Evolutionary conservation across 1,284 basidiomycete genomes (phyloP), one percentile per base, ranked within the genome.

Genomic region (Amylostereum areolatum): DNA sequence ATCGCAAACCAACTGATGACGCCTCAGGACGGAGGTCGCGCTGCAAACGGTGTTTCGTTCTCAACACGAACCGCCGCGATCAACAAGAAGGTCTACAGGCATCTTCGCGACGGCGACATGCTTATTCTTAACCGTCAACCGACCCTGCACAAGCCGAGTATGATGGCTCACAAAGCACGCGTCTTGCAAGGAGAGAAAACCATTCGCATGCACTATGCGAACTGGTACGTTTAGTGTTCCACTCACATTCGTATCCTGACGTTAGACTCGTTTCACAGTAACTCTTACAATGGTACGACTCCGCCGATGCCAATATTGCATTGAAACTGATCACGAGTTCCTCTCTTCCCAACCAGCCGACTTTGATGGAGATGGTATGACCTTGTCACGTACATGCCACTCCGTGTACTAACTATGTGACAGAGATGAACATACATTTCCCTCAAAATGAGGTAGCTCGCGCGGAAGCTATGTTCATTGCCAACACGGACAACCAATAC

Each of bases 351-450:
- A 44, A 50, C 46, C 53, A 91, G 97, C 97, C 65, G 97, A 99
- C 71, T 99, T 99, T 65, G 97, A 99, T 65, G 97, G 97, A 60
- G 97, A 99, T 72, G 92, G 89, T 88, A 37, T 47, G 39, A 44
- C 52, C 28, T 46, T 46, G 30, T 25, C 32, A 34, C n/a, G 30
- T 52, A 40, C 25, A 32, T 41, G 27, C 35, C 18, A 47, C 11
- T 37, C 25, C 55, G 53, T 57, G 30, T 48, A 29, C 47, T 43
- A 28, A 53, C 44, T 32, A 33, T 41, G 41, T 31, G 36, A 39
- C 55, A 91, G 93, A 99, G 69, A 99, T 99, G 96, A 99, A 99
- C 72, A 95, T 99, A 55, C 96, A 99, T 72, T 99, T 99, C 63
- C 94, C 96, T 59, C 96, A 97, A 69, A 93, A 92, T 59, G 85